Percentiles rank a stretch among this genome's conserved stretches.
phyloP scores from a whole-genome alignment of 23 red algal genomes.

The Agarophyton chilense region DNA sequence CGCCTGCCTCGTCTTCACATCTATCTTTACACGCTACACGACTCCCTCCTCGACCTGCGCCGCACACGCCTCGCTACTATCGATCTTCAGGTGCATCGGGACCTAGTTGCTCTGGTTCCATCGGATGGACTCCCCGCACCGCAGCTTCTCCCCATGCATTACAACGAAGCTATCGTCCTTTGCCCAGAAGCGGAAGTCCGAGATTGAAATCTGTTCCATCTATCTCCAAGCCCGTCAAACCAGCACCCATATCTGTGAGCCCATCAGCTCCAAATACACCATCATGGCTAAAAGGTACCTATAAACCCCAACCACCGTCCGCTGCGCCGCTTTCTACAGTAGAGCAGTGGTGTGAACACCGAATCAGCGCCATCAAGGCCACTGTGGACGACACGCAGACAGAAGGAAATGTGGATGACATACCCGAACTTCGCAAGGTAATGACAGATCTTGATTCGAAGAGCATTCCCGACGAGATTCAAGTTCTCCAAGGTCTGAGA shows the following conservation, averaged over 20 bases:
- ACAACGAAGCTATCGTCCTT: conserved; percentile 8
- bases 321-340: conserved; percentile 13
- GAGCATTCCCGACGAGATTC: conserved; percentile 30
- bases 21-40: background rate
- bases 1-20: background rate
- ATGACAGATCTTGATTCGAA: conserved; percentile 52
- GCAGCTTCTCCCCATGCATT: conserved; percentile 34
- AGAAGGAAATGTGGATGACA: conserved; percentile 29
- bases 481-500: conserved; percentile 22
- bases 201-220: conserved; percentile 22
- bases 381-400: conserved; percentile 26
- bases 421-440: conserved; percentile 49
- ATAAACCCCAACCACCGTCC: conserved; percentile 34
- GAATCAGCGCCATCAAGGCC: conserved; percentile 18
- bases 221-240: conserved; percentile 24
- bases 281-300: conserved; percentile 58
- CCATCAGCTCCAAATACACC: conserved; percentile 36
- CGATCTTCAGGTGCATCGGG: background rate
- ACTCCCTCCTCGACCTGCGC: conserved; percentile 9
- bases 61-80: conserved; percentile 28
- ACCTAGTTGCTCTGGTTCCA: conserved; percentile 5
- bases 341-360: conserved; percentile 53
- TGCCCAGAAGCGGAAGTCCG: conserved; percentile 15
- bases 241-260: conserved; percentile 8
- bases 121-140: conserved; percentile 60